Conservation (phyloP, 2,329 filamentous ascomycete species). For the Allantophomopsis cytisporea region DNA sequence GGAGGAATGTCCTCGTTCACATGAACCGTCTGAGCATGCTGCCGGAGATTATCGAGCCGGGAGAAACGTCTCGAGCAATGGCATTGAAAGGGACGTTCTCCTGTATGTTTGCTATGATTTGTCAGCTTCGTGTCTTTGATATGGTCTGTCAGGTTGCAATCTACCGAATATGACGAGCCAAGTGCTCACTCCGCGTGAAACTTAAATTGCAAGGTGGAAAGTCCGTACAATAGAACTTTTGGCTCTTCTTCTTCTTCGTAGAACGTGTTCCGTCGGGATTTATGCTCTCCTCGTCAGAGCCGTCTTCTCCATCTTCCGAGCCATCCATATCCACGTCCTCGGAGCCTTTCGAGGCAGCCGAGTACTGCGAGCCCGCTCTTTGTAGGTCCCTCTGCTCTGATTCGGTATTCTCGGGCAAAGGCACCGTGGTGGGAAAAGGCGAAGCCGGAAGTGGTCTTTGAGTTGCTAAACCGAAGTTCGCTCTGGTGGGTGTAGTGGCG, state of each 20-base stretch:
- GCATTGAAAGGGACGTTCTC: constrained; percentile 91
- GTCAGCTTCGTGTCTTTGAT: constrained; percentile 15
- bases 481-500: constrained; percentile 51
- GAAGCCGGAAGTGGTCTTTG: constrained; percentile 41
- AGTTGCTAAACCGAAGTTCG: constrained; percentile 32
- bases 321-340: constrained; percentile 68
- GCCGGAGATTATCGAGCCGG: constrained; percentile 82
- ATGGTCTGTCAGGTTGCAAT: constrained; percentile 12
- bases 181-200: constrained; percentile 90
- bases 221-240: constrained; percentile 91
- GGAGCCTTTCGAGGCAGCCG: constrained; percentile 44
- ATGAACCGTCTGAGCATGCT: constrained; percentile 96
- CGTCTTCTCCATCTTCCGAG: constrained; percentile 42
- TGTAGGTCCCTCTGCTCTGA: constrained; percentile 29
- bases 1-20: constrained; percentile 94
- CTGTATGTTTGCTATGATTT: constrained; percentile 73
- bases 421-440: constrained; percentile 35
- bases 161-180: constrained; percentile 86
- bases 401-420: constrained; percentile 23
- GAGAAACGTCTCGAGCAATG: constrained; percentile 92
- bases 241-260: constrained; percentile 90
- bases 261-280: constrained; percentile 53
- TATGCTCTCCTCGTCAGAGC: constrained; percentile 52
- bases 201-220: constrained; percentile 89
- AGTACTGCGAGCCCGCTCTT: constrained; percentile 45